Percentiles rank a stretch among this genome's conserved stretches.
Evolutionary conservation across 2,329 filamentous ascomycete genomes (phyloP).

Genomic region (Plenodomus tracheiphilus): DNA sequence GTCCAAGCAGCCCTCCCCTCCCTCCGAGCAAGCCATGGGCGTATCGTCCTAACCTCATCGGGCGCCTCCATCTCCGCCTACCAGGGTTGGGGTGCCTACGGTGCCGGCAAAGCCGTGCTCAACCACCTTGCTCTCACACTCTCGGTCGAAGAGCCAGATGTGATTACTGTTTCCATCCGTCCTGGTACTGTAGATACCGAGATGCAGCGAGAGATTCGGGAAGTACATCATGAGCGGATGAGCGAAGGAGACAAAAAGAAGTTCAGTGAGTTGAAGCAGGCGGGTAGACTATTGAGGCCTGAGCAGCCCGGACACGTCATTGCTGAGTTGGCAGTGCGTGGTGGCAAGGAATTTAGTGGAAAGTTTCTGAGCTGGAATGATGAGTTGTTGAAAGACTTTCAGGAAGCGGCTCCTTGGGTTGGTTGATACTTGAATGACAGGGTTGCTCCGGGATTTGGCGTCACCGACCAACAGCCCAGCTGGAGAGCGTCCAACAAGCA

Average conservation of each 20-base stretch:
- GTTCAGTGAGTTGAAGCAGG: constrained; percentile 71
- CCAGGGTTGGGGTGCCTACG: constrained; percentile 77
- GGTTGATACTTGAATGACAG: too few relatives aligned
- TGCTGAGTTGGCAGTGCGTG: constrained; percentile 70
- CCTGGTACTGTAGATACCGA: constrained; percentile 86
- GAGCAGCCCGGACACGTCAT: constrained; percentile 87
- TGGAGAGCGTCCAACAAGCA: too few relatives aligned
- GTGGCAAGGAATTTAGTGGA: constrained; percentile 70
- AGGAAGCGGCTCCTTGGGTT: constrained; percentile 25
- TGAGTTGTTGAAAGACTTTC: constrained; percentile 27
- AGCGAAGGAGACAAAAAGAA: constrained; percentile 60
- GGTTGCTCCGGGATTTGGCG: too few relatives aligned
- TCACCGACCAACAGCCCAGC: not conserved
- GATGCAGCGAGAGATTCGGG: constrained; percentile 84
- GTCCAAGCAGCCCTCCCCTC: constrained; percentile 70
- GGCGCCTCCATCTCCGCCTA: constrained; percentile 72
- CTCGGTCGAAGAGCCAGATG: constrained; percentile 73
- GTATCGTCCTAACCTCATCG: constrained; percentile 77
- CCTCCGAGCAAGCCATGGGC: constrained; percentile 69
- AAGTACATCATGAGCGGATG: constrained; percentile 67
- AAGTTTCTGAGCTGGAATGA: constrained; percentile 64
- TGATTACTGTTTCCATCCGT: constrained; percentile 72
- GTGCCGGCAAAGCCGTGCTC: constrained; percentile 78
- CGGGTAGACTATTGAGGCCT: constrained; percentile 74
- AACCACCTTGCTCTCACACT: constrained; percentile 79